Conservation (phyloP, 345 rosid genomes). For the Ricinus communis region DNA sequence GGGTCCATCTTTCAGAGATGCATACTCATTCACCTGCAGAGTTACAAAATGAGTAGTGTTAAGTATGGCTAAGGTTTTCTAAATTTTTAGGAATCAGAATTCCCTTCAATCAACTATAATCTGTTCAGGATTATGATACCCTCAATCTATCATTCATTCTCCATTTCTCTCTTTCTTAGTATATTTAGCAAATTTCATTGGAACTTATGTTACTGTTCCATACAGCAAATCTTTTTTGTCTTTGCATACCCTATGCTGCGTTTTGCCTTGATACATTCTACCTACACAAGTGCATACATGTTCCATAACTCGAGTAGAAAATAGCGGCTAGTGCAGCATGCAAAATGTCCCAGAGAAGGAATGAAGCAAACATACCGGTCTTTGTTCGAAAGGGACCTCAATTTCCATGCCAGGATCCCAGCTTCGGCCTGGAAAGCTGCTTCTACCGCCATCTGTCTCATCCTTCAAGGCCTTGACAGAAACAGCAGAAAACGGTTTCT, state of each 20-base stretch:
- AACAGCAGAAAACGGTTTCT: conserved; percentile 33
- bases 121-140: neutral
- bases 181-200: neutral
- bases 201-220: neutral
- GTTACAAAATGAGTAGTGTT: conserved; percentile 12
- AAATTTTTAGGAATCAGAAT: neutral
- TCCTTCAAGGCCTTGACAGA: conserved; percentile 63
- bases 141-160: neutral
- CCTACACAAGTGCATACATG: neutral
- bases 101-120: neutral
- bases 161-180: too few relatives aligned
- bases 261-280: neutral
- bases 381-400: conserved; percentile 86
- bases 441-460: conserved; percentile 48
- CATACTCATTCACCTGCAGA: conserved; percentile 83
- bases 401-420: conserved; percentile 91
- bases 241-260: too few relatives aligned
- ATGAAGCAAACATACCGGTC: conserved; percentile 56
- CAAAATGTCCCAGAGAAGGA: conserved; percentile 1
- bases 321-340: neutral
- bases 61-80: conserved; percentile 11
- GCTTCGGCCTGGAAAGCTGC: conserved; percentile 60
- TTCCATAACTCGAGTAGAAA: neutral
- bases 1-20: conserved; percentile 71
- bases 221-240: too few relatives aligned